Evolutionary conservation across 176 grass and related monocot species (phyloP).

Genomic region (Panicum miliaceum): DNA sequence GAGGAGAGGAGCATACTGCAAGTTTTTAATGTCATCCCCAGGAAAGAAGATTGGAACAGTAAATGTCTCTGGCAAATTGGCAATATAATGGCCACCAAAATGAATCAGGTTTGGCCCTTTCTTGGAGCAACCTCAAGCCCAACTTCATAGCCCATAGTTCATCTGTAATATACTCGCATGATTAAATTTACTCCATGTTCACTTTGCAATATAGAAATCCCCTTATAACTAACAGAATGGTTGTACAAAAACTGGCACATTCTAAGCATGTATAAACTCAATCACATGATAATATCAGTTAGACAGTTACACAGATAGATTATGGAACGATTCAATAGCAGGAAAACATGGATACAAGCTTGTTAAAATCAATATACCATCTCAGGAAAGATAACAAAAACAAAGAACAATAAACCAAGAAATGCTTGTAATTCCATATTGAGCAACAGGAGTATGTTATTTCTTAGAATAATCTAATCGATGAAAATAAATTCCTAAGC

Average conservation of each 20-base stretch:
- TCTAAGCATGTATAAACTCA: not conserved
- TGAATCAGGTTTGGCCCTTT: slow-evolving; percentile 66
- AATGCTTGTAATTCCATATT: slow-evolving; percentile 7
- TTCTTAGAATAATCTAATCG: not conserved
- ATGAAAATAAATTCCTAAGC: not conserved
- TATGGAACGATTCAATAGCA: slow-evolving; percentile 16
- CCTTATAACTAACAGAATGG: slow-evolving; percentile 16
- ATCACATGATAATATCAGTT: slow-evolving; percentile 1
- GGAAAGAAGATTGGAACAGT: slow-evolving; percentile 77
- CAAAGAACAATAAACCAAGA: not conserved
- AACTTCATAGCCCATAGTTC: slow-evolving; percentile 96
- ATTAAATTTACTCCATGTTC: slow-evolving; percentile 52
- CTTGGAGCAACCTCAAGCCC: slow-evolving; percentile 95
- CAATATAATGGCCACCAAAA: slow-evolving; percentile 98
- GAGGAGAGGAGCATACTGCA: slow-evolving; percentile 85
- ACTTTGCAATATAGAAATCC: slow-evolving; percentile 41
- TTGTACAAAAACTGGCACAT: not conserved
- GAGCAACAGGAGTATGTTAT: not conserved
- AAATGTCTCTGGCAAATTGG: slow-evolving; percentile 85
- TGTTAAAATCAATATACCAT: not conserved
- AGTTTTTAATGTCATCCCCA: slow-evolving; percentile 82
- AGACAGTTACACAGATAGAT: not conserved
- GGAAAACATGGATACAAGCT: not conserved
- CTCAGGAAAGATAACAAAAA: not conserved
- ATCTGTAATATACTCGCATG: slow-evolving; percentile 80